Conservation (phyloP, 768 basidiomycete species). For the Psilocybe cyanescens region DNA sequence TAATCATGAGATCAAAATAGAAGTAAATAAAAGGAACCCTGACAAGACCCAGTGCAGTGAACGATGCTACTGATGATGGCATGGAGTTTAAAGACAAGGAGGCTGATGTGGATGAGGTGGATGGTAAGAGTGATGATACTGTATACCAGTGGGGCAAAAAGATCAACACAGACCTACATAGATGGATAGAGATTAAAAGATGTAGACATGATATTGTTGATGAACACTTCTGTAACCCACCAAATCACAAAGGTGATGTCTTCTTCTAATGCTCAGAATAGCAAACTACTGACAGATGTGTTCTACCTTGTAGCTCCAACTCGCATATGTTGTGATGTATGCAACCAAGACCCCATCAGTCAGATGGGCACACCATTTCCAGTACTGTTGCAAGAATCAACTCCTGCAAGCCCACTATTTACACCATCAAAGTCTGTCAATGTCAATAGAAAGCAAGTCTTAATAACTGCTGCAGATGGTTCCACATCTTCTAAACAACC, state of each 20-base stretch:
- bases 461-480: not conserved
- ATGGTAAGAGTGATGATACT: constrained; percentile 17
- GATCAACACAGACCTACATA: constrained; percentile 31
- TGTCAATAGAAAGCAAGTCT: constrained; percentile 25
- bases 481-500: no score
- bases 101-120: constrained; percentile 30
- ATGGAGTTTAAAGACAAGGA: constrained; percentile 18
- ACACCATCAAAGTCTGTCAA: constrained; percentile 21
- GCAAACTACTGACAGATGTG: not conserved
- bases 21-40: no score
- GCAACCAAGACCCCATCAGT: not conserved
- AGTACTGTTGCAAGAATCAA: not conserved
- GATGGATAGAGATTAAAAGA: constrained; percentile 27
- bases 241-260: constrained; percentile 22
- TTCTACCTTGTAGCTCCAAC: constrained; percentile 12
- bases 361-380: not conserved
- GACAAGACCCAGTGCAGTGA: no score
- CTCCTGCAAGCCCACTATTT: not conserved
- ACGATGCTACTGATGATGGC: not conserved
- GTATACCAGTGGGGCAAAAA: constrained; percentile 30
- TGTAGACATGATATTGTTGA: constrained; percentile 34
- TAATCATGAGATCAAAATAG: no score
- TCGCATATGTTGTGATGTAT: constrained; percentile 26
- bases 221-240: constrained; percentile 35
- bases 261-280: not conserved